Evolutionary conservation across 805 yeast genomes (phyloP), one percentile per base, ranked within the genome.

Genomic region (Zygoascus biomembranicola): DNA sequence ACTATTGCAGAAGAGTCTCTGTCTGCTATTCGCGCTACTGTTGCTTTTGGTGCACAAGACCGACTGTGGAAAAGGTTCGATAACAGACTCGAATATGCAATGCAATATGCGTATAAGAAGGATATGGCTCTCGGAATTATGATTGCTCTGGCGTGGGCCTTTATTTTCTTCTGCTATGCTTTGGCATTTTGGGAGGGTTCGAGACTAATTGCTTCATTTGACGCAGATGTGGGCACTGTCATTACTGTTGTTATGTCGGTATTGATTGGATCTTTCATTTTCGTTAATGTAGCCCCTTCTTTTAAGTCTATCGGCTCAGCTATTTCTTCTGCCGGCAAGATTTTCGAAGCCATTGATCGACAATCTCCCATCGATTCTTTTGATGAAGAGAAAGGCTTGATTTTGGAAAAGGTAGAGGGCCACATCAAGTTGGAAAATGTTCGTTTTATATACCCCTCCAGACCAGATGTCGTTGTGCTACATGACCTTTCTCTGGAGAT

Each of bases 381-480:
- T 63, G 68, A 70, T 56, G 49, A 60, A 14, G 39, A 45, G 5
- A 62, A 59, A 6, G 74, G 75, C 2, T 53, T 55, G 10, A 53
- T 54, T 2, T 61, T 71, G 8, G 61, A 55, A 9, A 51, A 51
- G 0, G 71, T 73, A 43, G 51, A 61, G 14, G 90, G 90, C 19
- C 68, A 72, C 67, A 88, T 92, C 56, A 76, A 66, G 55, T 84
- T 92, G 63, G 87, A 87, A 63, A 85, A 90, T 62, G 96, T 92
- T 43, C 78, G 87, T 1, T 92, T 92, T 72, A 90, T 96, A 4
- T 92, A 92, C 68, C 81, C 85, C 1, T 71, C 75, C 31, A 68
- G 76, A 2, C 90, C 95, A 2, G 90, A 87, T 54, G 79, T 96
- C 58, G 85, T 88, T 48, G 94, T 92, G 55, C 75, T 92, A 61